phyloP scores from a whole-genome alignment of 768 basidiomycete genomes.

The Suillus plorans region DNA sequence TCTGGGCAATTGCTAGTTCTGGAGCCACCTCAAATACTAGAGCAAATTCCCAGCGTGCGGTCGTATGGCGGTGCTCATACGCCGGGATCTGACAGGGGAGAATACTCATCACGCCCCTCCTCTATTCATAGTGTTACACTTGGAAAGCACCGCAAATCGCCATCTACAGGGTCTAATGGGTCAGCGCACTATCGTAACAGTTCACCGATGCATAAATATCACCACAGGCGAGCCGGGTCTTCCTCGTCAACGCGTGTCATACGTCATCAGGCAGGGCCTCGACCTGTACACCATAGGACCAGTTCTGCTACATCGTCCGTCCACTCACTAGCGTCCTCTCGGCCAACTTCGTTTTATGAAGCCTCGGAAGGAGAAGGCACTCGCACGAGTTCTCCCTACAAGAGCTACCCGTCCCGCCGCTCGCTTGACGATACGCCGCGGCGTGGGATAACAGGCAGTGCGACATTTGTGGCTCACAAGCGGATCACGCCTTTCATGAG shows the following conservation, averaged over 20 bases:
- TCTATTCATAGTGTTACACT: conserved; percentile 79
- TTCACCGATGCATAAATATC: conserved; percentile 73
- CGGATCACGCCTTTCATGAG: conserved; percentile 70
- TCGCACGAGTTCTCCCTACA: conserved; percentile 67
- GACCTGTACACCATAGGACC: conserved; percentile 63
- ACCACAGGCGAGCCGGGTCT: conserved; percentile 78
- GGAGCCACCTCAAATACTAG: conserved; percentile 51
- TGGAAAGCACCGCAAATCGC: conserved; percentile 68
- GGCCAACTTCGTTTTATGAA: conserved; percentile 78
- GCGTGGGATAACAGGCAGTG: conserved; percentile 37
- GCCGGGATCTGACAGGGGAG: conserved; percentile 84
- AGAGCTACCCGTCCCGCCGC: conserved; percentile 42
- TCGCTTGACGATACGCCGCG: conserved; percentile 49
- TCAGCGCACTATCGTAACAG: conserved; percentile 63
- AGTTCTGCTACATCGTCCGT: conserved; percentile 78
- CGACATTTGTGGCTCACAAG: conserved; percentile 83
- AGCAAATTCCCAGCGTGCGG: conserved; percentile 58
- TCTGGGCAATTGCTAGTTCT: conserved; percentile 48
- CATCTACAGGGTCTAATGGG: conserved; percentile 75
- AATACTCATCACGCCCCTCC: conserved; percentile 76
- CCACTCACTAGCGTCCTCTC: conserved; percentile 73
- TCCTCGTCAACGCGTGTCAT: conserved; percentile 83
- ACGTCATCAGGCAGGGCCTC: conserved; percentile 50
- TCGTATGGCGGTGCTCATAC: conserved; percentile 82
- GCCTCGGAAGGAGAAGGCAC: conserved; percentile 65